Base-by-base conservation (phyloP, 2,329 filamentous ascomycete species). In the Fusarium tupiense region DNA sequence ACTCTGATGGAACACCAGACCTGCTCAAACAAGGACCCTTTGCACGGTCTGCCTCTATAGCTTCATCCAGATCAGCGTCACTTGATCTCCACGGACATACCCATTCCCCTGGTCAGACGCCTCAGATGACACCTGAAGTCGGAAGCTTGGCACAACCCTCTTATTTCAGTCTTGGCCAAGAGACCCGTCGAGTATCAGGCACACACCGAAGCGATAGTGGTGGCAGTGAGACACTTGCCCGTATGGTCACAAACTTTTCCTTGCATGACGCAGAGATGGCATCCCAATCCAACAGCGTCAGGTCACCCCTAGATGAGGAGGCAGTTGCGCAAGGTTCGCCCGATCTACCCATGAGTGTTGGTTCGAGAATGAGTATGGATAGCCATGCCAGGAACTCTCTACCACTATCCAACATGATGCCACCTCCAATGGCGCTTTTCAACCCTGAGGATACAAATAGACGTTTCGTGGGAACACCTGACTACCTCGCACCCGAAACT, bases 401-500 rank as follows among this genome's bases (percentile, higher is more conserved):
- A 29, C 82, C 81, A 17, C 89, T 89, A 60, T 86, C 90, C 19
- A 89, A 87, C 66, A 94, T 94, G 87, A 93, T 98, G 90, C 92
- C 92, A 26, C 96, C 96, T 31, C 95, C 95, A 9, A 95, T 96
- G 94, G 94, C 96, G 7, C 86, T 99, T 8, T 99, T 98, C 79
- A 95, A 98, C 78, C 96, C 96, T 0, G 93, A 98, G 80, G 96
- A 99, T 79, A 97, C 91, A 69, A 96, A 94, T 80, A 91, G 96
- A 61, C 92, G 94, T 44, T 99, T 99, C 78, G 96, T 99, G 14
- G 96, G 96, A 38, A 99, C 96, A 1, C 96, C 96, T 0, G 96
- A 99, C 82, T 99, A 99, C 80, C 89, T 99, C 20, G 96, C 96
- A 1, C 96, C 96, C 1, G 97, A 99, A 81, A 99, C 97, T 0